phyloP scores from a whole-genome alignment of 176 grass and related monocot species.

The Carex pumila region DNA sequence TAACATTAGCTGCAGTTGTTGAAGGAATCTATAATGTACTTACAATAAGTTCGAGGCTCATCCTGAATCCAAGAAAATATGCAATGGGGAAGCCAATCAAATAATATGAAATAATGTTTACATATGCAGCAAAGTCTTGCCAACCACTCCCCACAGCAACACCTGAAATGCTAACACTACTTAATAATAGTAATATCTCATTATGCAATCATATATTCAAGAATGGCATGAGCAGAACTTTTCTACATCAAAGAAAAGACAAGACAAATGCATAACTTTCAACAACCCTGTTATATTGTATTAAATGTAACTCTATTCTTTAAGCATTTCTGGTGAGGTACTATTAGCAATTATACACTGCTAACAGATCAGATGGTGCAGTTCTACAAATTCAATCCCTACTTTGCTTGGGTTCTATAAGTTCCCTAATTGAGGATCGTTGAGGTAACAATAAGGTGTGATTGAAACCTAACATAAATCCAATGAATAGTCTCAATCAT shows the following conservation, averaged over 20 bases:
- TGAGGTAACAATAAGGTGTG: neutral
- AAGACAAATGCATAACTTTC: neutral
- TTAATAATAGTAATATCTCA: neutral
- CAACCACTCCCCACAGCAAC: neutral
- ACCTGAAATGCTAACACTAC: neutral
- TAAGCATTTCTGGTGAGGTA: no score
- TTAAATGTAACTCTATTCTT: neutral
- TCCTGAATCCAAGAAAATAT: slow-evolving; percentile 3
- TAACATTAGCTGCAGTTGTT: neutral
- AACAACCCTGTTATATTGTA: neutral
- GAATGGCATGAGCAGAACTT: neutral
- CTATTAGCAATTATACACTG: neutral
- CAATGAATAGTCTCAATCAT: neutral
- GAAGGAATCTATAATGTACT: neutral
- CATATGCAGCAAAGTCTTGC: neutral
- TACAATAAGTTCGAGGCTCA: neutral
- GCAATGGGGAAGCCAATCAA: neutral
- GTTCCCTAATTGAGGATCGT: neutral
- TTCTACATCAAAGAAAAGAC: no score
- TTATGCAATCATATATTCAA: neutral
- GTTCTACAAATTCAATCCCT: neutral
- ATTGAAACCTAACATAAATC: neutral
- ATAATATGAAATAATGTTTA: no score
- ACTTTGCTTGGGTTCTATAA: neutral
- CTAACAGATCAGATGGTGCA: no score